phyloP scores from a whole-genome alignment of 805 yeast species.

The Cyberlindnera suaveolens region DNA sequence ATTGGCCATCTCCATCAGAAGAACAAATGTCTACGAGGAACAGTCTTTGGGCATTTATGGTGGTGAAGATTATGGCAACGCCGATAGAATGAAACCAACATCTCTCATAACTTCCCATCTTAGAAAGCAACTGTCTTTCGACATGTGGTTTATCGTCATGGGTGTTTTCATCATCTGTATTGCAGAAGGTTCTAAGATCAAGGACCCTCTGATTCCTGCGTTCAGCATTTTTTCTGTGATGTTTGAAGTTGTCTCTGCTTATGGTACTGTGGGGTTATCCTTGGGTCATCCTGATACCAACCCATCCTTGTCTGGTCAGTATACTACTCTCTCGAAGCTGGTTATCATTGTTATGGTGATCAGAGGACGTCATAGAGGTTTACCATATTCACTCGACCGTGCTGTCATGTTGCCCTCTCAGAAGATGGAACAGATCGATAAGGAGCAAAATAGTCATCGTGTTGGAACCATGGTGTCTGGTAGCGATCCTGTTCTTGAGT shows the following conservation, averaged over 20 bases:
- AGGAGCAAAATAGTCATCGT: slow-evolving; percentile 27
- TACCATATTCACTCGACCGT: slow-evolving; percentile 89
- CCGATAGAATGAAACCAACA: slow-evolving; percentile 32
- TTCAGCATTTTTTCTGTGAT: slow-evolving; percentile 68
- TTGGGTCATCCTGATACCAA: slow-evolving; percentile 68
- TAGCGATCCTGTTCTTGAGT: slow-evolving; percentile 22
- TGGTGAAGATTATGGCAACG: slow-evolving; percentile 7
- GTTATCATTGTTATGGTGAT: slow-evolving; percentile 86
- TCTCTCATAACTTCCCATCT: slow-evolving; percentile 82
- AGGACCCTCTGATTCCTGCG: slow-evolving; percentile 34
- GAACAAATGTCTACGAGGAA: slow-evolving; percentile 97
- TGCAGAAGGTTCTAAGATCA: slow-evolving; percentile 66
- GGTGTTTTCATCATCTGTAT: slow-evolving; percentile 84
- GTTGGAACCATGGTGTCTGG: slow-evolving; percentile 18
- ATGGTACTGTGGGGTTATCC: slow-evolving; percentile 93
- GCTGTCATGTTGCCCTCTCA: slow-evolving; percentile 84
- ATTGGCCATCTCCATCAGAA: slow-evolving; percentile 88
- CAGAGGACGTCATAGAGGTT: slow-evolving; percentile 94
- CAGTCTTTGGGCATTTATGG: slow-evolving; percentile 85
- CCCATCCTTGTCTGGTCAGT: slow-evolving; percentile 69
- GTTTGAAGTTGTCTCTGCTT: slow-evolving; percentile 90
- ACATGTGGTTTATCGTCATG: slow-evolving; percentile 86
- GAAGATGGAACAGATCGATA: slow-evolving; percentile 55
- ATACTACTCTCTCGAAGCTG: slow-evolving; percentile 68
- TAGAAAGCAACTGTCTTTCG: slow-evolving; percentile 87